phyloP scores from a whole-genome alignment of 345 rosid species.

The Turritis glabra region DNA sequence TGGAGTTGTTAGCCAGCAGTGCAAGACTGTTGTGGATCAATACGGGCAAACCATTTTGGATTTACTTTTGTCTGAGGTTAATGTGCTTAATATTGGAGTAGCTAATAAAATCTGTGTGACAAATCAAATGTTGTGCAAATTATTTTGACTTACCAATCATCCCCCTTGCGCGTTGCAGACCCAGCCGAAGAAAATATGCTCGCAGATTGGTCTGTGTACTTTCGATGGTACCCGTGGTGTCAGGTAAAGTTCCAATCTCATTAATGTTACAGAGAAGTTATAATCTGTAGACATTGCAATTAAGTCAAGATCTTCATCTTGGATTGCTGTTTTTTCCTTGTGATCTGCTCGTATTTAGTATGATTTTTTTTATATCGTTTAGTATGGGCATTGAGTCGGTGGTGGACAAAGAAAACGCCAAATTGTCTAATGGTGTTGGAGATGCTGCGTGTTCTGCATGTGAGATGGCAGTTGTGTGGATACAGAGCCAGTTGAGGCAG shows the following conservation, averaged over 20 bases:
- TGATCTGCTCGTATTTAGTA: neutral
- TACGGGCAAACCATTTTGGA: constrained; percentile 77
- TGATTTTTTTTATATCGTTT: neutral
- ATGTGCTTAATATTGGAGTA: constrained; percentile 8
- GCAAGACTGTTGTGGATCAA: constrained; percentile 79
- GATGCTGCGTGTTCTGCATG: constrained; percentile 79
- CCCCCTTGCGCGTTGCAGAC: constrained; percentile 41
- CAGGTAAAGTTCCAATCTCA: constrained; percentile 50
- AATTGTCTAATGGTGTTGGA: constrained; percentile 40
- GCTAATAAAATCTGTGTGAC: neutral
- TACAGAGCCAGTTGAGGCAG: constrained; percentile 73
- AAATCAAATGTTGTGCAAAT: neutral
- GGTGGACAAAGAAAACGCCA: constrained; percentile 51
- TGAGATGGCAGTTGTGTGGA: constrained; percentile 95
- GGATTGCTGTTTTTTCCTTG: neutral
- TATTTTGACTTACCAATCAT: neutral
- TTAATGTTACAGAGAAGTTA: neutral
- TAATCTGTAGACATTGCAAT: neutral
- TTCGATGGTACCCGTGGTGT: constrained; percentile 82
- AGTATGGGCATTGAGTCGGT: constrained; percentile 82
- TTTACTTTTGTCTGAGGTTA: constrained; percentile 65
- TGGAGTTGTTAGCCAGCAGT: constrained; percentile 81
- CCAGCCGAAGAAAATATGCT: constrained; percentile 75
- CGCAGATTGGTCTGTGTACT: constrained; percentile 80
- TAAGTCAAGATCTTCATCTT: constrained; percentile 1